Percentiles rank a stretch among this genome's conserved stretches.
These are phyloP conservation scores for Fabrea salina DNA, from an alignment of 169 alveolate genomes.

Conservation along the genomic window DNA sequence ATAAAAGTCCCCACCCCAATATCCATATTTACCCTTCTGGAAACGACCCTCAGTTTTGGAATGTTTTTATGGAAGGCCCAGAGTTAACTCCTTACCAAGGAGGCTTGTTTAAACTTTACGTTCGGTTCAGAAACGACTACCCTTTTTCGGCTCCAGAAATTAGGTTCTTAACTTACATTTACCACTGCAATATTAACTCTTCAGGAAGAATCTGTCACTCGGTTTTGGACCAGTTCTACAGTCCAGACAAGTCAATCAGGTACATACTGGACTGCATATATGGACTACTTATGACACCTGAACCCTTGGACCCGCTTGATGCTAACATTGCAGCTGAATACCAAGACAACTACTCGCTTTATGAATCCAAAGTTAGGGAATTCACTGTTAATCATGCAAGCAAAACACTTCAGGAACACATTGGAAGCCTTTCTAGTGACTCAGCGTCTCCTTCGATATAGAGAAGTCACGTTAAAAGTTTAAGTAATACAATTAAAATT, in stretches of 20 bases:
- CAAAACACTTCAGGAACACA: no score
- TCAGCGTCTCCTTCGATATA: no score
- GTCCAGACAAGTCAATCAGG: background rate
- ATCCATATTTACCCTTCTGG: background rate
- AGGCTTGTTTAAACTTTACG: conserved; percentile 1
- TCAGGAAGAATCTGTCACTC: conserved; percentile 17
- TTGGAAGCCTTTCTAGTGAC: no score
- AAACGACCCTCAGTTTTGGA: background rate
- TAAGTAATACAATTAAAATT: no score
- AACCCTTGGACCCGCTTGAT: conserved; percentile 27
- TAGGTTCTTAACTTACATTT: conserved; percentile 20
- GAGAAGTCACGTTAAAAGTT: no score
- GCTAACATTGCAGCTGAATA: conserved; percentile 15
- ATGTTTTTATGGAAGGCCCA: conserved; percentile 19
- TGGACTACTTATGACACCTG: conserved; percentile 30
- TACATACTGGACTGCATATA: background rate
- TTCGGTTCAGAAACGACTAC: conserved; percentile 6
- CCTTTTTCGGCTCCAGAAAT: conserved; percentile 27
- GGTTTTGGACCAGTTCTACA: background rate
- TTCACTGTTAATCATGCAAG: background rate
- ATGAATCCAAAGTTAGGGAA: background rate
- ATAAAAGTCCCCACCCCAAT: background rate
- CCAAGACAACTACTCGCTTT: background rate
- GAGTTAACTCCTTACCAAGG: conserved; percentile 30
- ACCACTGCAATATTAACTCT: conserved; percentile 25